phyloP scores from a whole-genome alignment of 345 rosid genomes.

The Clarkia xantiana region DNA sequence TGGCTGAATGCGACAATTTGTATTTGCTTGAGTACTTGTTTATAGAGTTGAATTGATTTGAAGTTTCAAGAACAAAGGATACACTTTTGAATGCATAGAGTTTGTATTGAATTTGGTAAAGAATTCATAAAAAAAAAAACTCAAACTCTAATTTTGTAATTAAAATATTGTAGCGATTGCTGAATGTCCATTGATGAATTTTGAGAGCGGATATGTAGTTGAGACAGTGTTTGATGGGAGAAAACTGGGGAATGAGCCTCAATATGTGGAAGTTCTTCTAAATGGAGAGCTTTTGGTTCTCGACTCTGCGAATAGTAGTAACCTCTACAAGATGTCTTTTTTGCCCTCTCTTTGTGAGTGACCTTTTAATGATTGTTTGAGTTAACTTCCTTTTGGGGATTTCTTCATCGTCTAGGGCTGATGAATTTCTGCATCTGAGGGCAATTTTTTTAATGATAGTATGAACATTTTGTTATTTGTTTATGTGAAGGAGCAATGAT shows the following conservation, averaged over 20 bases:
- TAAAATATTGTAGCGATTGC: slow-evolving; percentile 40
- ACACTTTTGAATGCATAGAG: no score
- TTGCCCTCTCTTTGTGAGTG: slow-evolving; percentile 82
- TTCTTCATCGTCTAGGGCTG: neutral
- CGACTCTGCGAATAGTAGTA: slow-evolving; percentile 87
- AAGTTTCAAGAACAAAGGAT: no score
- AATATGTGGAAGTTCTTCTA: slow-evolving; percentile 64
- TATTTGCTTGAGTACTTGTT: no score
- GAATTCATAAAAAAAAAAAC: no score
- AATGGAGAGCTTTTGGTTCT: slow-evolving; percentile 77
- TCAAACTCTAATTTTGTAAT: no score
- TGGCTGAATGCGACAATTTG: no score
- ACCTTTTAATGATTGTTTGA: neutral
- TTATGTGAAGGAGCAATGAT: no score
- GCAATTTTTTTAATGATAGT: neutral
- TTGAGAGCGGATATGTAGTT: slow-evolving; percentile 83
- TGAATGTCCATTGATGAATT: slow-evolving; percentile 87
- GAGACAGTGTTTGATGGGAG: slow-evolving; percentile 99
- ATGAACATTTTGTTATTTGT: no score
- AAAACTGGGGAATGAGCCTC: slow-evolving; percentile 87
- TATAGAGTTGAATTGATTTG: no score
- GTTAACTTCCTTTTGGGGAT: slow-evolving; percentile 2
- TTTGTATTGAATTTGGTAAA: no score
- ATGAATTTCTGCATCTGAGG: neutral
- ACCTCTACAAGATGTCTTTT: slow-evolving; percentile 76